phyloP scores from a whole-genome alignment of 352 stramenopile genomes.

The Halophytophthora polymorphica region DNA sequence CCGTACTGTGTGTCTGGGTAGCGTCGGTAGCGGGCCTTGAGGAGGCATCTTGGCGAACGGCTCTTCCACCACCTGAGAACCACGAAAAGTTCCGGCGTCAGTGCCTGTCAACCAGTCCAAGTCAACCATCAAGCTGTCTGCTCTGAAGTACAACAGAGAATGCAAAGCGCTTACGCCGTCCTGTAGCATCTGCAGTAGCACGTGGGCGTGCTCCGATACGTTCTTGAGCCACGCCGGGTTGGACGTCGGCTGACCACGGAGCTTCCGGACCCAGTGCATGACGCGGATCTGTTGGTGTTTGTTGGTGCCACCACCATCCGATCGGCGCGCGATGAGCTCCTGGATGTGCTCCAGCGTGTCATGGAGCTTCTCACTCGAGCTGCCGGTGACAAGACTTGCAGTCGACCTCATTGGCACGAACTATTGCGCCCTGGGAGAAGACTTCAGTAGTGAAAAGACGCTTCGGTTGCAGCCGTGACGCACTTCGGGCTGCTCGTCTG shows the following conservation, averaged over 20 bases:
- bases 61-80: constrained; percentile 37
- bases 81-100: not conserved
- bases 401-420: constrained; percentile 8
- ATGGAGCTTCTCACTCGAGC: constrained; percentile 27
- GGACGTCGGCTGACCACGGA: constrained; percentile 47
- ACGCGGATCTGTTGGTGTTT: constrained; percentile 69
- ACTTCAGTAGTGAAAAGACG: constrained; percentile 3
- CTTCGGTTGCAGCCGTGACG: not conserved
- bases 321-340: constrained; percentile 25
- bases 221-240: constrained; percentile 62
- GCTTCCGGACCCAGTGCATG: constrained; percentile 53
- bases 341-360: constrained; percentile 37
- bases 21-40: constrained; percentile 44
- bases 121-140: not conserved
- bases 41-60: constrained; percentile 66
- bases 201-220: constrained; percentile 40
- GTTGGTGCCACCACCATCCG: constrained; percentile 5
- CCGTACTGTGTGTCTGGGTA: constrained; percentile 46
- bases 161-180: constrained; percentile 32
- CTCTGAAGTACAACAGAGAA: not conserved
- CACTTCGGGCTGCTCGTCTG: no score
- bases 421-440: constrained; percentile 4
- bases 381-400: constrained; percentile 1
- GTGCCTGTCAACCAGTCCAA: not conserved
- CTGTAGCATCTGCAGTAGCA: constrained; percentile 51